Conservation (phyloP, 2,329 filamentous ascomycete genomes). For the Pochonia chlamydosporia region DNA sequence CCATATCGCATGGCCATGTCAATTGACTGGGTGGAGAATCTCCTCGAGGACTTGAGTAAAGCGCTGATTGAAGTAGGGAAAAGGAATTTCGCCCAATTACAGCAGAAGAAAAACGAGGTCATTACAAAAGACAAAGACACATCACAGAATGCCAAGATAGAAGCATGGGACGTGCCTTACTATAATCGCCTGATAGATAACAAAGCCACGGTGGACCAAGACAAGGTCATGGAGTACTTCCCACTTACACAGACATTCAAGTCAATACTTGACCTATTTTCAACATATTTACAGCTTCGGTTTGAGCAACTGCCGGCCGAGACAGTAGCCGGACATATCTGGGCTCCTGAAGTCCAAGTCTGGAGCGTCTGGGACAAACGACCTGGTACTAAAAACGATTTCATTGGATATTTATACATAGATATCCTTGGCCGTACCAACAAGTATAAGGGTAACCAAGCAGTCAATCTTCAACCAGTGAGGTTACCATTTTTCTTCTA, state of each 20-base stretch:
- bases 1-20: not conserved
- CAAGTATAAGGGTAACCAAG: not conserved
- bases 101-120: not conserved
- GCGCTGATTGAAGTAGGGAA: not conserved
- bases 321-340: not conserved
- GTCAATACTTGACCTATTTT: not conserved
- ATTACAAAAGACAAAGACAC: not conserved
- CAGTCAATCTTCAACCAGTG: not conserved
- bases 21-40: not conserved
- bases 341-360: not conserved
- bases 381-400: not conserved
- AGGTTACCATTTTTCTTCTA: too few species aligned
- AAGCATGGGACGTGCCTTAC: not conserved
- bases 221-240: not conserved
- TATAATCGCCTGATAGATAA: not conserved
- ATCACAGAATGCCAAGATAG: not conserved
- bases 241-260: not conserved
- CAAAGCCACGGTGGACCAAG: not conserved
- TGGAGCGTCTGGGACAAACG: not conserved
- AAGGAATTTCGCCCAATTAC: not conserved
- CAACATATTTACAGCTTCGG: not conserved
- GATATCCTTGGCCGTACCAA: not conserved
- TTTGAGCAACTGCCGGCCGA: not conserved
- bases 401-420: not conserved
- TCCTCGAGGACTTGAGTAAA: not conserved